phyloP scores from a whole-genome alignment of 331 rosid genomes.

The Spiraea crenata region DNA sequence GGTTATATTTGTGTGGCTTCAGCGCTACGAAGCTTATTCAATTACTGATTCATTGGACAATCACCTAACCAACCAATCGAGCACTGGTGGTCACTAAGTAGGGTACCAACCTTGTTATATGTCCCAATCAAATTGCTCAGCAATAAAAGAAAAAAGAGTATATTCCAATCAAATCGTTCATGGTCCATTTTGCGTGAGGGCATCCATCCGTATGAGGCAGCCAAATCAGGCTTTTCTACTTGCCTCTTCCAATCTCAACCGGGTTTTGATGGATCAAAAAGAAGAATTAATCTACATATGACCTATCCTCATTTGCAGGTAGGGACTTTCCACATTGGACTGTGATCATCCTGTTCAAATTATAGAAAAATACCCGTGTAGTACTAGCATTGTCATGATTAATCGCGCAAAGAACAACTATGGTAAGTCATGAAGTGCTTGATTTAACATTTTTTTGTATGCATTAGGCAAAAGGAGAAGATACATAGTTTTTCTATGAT shows the following conservation, averaged over 20 bases:
- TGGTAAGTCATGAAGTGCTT: too few relatives aligned
- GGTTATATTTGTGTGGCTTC: slow-evolving; percentile 10
- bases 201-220: background rate
- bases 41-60: background rate
- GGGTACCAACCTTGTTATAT: background rate
- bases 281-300: too few relatives aligned
- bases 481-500: too few relatives aligned
- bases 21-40: background rate
- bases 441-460: too few relatives aligned
- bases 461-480: too few relatives aligned
- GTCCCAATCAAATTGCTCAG: slow-evolving; percentile 10
- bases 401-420: too few relatives aligned
- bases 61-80: background rate
- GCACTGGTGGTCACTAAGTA: background rate
- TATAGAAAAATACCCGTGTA: too few relatives aligned
- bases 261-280: too few relatives aligned
- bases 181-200: background rate
- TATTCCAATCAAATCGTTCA: background rate
- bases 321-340: too few relatives aligned
- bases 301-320: too few relatives aligned
- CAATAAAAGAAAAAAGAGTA: background rate
- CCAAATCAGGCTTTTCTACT: background rate
- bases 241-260: background rate
- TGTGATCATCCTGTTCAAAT: too few relatives aligned
- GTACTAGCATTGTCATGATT: too few relatives aligned